These are phyloP conservation scores for Piper betle DNA, from an alignment of 164 flowering plant species.

Conservation along the genomic window DNA sequence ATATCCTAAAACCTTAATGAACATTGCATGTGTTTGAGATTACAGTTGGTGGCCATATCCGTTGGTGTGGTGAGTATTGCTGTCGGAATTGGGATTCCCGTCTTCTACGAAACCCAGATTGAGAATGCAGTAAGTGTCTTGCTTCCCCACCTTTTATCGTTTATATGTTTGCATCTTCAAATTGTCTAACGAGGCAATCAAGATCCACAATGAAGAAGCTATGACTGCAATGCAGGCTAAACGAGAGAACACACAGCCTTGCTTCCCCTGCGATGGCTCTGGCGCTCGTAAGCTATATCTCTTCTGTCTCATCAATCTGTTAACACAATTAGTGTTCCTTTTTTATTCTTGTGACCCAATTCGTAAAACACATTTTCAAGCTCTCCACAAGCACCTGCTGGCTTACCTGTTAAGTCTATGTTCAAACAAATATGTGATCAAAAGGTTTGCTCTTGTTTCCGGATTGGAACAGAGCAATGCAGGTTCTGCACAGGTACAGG, in stretches of 20 bases:
- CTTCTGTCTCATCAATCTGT: too few relatives aligned
- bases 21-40: not conserved
- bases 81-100: slow-evolving; percentile 83
- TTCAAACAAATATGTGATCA: not conserved
- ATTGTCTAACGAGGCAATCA: not conserved
- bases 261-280: slow-evolving; percentile 86
- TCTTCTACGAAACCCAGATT: slow-evolving; percentile 85
- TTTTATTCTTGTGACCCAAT: too few relatives aligned
- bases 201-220: not conserved
- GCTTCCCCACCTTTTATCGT: not conserved
- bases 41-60: slow-evolving; percentile 66
- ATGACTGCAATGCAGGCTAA: slow-evolving; percentile 41
- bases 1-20: not conserved
- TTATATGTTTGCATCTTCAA: too few relatives aligned
- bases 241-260: slow-evolving; percentile 86
- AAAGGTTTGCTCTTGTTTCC: not conserved
- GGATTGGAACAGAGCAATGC: slow-evolving; percentile 50
- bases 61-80: slow-evolving; percentile 88
- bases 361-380: not conserved
- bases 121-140: slow-evolving; percentile 60
- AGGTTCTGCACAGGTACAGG: slow-evolving; percentile 88
- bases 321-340: too few relatives aligned
- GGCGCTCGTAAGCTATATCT: slow-evolving; percentile 51
- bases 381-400: not conserved
- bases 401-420: too few relatives aligned